Base-by-base conservation (phyloP, 441 rosid species). In the Lepidium campestre region DNA sequence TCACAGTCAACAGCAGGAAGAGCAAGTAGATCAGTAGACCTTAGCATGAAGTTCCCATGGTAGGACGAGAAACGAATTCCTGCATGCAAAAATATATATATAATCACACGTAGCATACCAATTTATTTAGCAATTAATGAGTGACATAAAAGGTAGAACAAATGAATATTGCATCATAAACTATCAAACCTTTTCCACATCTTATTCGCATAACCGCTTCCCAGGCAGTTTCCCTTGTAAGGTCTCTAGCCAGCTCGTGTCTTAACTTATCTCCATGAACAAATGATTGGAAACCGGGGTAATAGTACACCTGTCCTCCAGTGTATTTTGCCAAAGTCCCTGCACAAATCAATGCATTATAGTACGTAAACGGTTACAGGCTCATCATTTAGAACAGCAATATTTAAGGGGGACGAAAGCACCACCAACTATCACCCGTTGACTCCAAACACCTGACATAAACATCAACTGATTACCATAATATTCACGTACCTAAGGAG, bases 1-100 rank as follows among this genome's bases (percentile, higher is more conserved):
- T 96, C 99, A 78, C 99, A 96, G 75, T 96, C 99, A 63, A 90
- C 91, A 37, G 96, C 97, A 37, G 99, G 98, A 85, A 96, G 98
- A 5, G 99, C 98, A 72, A 96, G 61, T 57, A 96, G 72, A 78
- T 96, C 97, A 14, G 97, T 89, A 72, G 99, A 96, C 70, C 97
- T 87, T 71, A 95, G 78, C 99, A 95, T 95, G 79, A 95, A 93
- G 81, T 95, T 95, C 57, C 99, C 99, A 74, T 95, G 99, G 79
- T 92, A 95, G 70, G 96, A 75, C 29, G 96, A 81, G 77, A 87
- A 95, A 60, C 98, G 93, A 74, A 95, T 79, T 65, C 99, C 99
- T 95, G 77, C 62, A 77, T 71, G 59, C 71, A 73, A 31, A 63
- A 68, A 40, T 36, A 62, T n/a, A 62, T n/a, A 67, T 64, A 62